These are phyloP conservation scores for Candida maris DNA, from an alignment of 805 yeast genomes.

Conservation along the genomic window DNA sequence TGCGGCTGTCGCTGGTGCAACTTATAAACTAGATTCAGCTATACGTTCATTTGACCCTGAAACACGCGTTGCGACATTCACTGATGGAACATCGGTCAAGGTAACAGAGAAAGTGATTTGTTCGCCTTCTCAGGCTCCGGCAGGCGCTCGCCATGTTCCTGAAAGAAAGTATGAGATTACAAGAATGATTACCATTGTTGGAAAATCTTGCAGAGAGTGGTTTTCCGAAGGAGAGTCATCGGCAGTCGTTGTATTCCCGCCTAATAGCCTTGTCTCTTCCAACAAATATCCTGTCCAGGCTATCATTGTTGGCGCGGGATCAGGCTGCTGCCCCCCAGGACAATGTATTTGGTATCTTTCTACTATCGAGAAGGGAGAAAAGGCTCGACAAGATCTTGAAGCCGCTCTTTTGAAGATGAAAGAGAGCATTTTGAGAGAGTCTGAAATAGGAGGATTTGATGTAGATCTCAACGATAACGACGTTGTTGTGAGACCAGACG, in stretches of 20 bases:
- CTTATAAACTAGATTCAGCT: slow-evolving; percentile 76
- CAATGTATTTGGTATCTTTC: slow-evolving; percentile 89
- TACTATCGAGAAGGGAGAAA: slow-evolving; percentile 64
- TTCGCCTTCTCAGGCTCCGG: slow-evolving; percentile 65
- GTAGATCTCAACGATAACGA: slow-evolving; percentile 53
- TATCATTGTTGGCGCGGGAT: slow-evolving; percentile 78
- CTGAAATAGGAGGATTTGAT: slow-evolving; percentile 54
- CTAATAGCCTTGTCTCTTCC: slow-evolving; percentile 61
- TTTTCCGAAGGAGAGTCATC: slow-evolving; percentile 79
- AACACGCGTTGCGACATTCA: slow-evolving; percentile 62
- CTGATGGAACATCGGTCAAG: slow-evolving; percentile 70
- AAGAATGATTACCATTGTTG: slow-evolving; percentile 77
- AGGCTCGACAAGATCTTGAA: slow-evolving; percentile 75
- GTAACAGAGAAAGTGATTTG: slow-evolving; percentile 78
- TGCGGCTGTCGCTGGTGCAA: slow-evolving; percentile 97
- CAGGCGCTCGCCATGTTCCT: slow-evolving; percentile 39
- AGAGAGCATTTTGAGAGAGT: slow-evolving; percentile 73
- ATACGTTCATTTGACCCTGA: slow-evolving; percentile 62
- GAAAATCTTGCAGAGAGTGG: slow-evolving; percentile 89
- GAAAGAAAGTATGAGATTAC: slow-evolving; percentile 55
- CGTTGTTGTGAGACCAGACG: slow-evolving; percentile 49
- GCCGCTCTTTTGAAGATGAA: slow-evolving; percentile 80
- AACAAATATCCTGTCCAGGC: slow-evolving; percentile 81
- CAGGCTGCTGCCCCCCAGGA: slow-evolving; percentile 84
- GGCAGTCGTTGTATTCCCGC: slow-evolving; percentile 90